A percentile compares a stretch with the other conserved stretches of the same genome.
These are phyloP conservation scores for Apium graveolens DNA, from an alignment of 129 eudicot species.

Conservation along the genomic window DNA sequence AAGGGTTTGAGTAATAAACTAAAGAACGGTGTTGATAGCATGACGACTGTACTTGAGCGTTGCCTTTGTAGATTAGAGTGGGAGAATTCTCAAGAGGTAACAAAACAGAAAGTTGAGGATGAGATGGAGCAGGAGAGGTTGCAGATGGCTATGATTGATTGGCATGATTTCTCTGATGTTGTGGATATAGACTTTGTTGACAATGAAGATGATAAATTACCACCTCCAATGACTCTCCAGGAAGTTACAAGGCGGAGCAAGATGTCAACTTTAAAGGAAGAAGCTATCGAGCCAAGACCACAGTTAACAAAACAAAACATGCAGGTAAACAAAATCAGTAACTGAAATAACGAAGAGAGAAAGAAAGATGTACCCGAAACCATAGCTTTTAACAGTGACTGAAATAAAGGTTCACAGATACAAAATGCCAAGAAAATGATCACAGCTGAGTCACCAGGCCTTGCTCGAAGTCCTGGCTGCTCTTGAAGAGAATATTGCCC, in stretches of 20 bases:
- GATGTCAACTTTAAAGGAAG: slow-evolving; percentile 51
- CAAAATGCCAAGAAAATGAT: no score
- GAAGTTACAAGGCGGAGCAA: slow-evolving; percentile 87
- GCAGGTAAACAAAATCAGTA: no score
- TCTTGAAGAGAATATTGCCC: no score
- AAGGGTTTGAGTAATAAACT: slow-evolving; percentile 69
- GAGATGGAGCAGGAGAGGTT: slow-evolving; percentile 74
- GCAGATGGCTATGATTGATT: slow-evolving; percentile 88
- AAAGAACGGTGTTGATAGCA: slow-evolving; percentile 48
- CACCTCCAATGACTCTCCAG: slow-evolving; percentile 85
- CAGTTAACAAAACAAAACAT: no score
- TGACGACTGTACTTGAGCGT: slow-evolving; percentile 76
- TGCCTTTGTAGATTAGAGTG: slow-evolving; percentile 70
- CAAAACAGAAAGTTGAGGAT: slow-evolving; percentile 86
- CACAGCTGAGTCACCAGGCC: no score
- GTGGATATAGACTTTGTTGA: slow-evolving; percentile 80
- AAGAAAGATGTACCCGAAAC: no score
- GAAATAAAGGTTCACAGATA: no score
- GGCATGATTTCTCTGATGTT: slow-evolving; percentile 91
- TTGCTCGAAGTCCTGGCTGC: no score
- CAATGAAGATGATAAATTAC: slow-evolving; percentile 80
- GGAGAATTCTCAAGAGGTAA: slow-evolving; percentile 82
- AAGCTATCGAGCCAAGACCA: slow-evolving; percentile 56
- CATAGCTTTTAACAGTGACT: no score
- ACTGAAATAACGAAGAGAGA: no score